Evolutionary conservation across 1,284 basidiomycete genomes (phyloP).

Genomic region (Heterobasidion occidentale): DNA sequence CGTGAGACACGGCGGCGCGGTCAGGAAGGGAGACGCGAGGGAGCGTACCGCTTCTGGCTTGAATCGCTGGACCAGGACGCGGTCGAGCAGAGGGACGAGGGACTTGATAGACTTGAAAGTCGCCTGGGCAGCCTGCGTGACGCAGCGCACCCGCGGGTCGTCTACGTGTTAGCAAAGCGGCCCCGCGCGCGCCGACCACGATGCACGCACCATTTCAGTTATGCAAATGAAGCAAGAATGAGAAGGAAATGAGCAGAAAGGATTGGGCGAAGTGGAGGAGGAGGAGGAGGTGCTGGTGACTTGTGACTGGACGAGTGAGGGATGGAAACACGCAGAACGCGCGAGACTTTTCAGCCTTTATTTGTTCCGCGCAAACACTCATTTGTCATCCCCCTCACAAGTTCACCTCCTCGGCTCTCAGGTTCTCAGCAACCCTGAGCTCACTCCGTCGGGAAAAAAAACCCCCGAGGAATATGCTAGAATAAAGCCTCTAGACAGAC

Average conservation of each 20-base stretch:
- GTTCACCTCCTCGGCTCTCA: too few relatives aligned
- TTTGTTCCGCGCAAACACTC: conserved; percentile 23
- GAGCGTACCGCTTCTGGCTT: conserved; percentile 80
- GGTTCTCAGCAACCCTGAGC: too few relatives aligned
- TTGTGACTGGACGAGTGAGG: not conserved
- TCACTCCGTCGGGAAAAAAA: too few relatives aligned
- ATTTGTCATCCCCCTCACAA: too few relatives aligned
- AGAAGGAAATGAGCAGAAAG: not conserved
- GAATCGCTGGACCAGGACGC: conserved; percentile 95
- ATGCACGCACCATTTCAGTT: conserved; percentile 4
- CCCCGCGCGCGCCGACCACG: not conserved
- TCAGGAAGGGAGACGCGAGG: not conserved
- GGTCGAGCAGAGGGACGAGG: conserved; percentile 89
- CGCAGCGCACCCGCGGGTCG: not conserved
- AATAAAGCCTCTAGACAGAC: too few relatives aligned
- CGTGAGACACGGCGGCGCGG: not conserved
- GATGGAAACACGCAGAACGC: conserved; percentile 6
- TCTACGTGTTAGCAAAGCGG: not conserved
- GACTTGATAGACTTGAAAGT: conserved; percentile 95
- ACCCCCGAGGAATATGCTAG: too few relatives aligned
- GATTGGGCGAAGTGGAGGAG: not conserved
- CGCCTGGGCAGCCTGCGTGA: conserved; percentile 56
- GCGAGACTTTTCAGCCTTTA: conserved; percentile 14
- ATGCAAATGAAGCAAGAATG: not conserved
- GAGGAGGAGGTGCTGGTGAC: not conserved